Percentiles rank a stretch among this genome's conserved stretches.
phyloP scores from a whole-genome alignment of 2,329 filamentous ascomycete genomes.

The Fusarium sp. region DNA sequence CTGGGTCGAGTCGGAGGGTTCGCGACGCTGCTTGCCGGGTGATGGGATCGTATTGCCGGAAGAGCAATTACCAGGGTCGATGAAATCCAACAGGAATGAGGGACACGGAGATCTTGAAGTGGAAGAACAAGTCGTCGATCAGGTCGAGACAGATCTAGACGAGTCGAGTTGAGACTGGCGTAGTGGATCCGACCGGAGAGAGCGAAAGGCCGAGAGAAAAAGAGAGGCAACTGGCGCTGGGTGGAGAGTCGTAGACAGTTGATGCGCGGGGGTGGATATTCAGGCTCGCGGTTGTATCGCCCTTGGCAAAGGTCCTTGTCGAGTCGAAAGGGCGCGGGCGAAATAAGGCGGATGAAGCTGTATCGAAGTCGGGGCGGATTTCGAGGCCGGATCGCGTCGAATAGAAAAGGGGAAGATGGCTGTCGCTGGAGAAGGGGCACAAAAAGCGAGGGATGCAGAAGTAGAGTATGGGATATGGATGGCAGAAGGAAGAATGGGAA shows the following conservation, averaged over 20 bases:
- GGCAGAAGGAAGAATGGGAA: slow-evolving; percentile 38
- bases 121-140: background rate
- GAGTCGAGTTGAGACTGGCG: slow-evolving; percentile 11
- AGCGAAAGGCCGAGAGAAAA: slow-evolving; percentile 22
- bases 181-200: slow-evolving; percentile 29
- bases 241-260: slow-evolving; percentile 28
- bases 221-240: slow-evolving; percentile 28
- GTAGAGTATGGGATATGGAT: slow-evolving; percentile 33
- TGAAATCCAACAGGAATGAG: slow-evolving; percentile 2
- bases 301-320: slow-evolving; percentile 10
- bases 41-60: slow-evolving; percentile 1
- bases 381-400: slow-evolving; percentile 7
- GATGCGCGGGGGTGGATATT: slow-evolving; percentile 41
- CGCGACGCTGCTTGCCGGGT: background rate
- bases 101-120: background rate
- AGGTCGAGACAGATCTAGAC: background rate
- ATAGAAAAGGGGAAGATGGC: slow-evolving; percentile 13
- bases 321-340: background rate
- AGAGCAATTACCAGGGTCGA: background rate
- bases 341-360: background rate
- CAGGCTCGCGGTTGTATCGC: slow-evolving; percentile 31
- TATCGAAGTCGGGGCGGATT: background rate
- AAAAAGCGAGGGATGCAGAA: slow-evolving; percentile 33
- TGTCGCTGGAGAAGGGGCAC: slow-evolving; percentile 11
- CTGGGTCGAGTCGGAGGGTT: slow-evolving; percentile 5